These are phyloP conservation scores for Boletus reticuloceps DNA, from an alignment of 768 basidiomycete species.

Conservation along the genomic window DNA sequence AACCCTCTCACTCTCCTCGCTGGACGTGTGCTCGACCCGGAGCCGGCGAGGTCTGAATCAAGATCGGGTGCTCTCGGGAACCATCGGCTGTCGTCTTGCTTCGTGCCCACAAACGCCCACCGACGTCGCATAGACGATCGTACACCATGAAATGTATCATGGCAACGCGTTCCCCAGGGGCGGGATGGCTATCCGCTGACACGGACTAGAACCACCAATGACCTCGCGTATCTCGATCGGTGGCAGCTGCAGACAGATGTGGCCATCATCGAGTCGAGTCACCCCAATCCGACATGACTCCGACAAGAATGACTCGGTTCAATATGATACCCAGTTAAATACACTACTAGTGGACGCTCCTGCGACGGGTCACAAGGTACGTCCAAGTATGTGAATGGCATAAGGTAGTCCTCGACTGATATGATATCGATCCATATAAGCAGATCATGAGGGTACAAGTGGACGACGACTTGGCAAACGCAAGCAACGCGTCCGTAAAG, in stretches of 20 bases:
- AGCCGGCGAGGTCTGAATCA: neutral
- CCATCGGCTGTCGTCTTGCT: neutral
- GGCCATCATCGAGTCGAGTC: constrained; percentile 1
- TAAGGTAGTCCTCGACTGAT: constrained; percentile 16
- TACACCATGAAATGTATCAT: no score
- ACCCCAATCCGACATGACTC: constrained; percentile 2
- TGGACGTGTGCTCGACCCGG: no score
- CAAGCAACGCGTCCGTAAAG: neutral
- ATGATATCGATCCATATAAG: constrained; percentile 17
- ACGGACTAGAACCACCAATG: no score
- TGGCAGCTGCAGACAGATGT: neutral
- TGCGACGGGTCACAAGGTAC: constrained; percentile 16
- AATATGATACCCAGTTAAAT: constrained; percentile 7
- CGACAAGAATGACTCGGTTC: neutral
- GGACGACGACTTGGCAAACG: neutral
- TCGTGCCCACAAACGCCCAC: no score
- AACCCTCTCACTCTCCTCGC: no score
- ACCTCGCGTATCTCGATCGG: neutral
- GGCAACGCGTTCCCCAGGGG: no score
- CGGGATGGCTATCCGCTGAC: no score
- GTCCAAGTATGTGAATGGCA: constrained; percentile 5
- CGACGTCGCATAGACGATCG: no score
- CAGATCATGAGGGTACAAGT: neutral
- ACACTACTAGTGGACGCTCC: constrained; percentile 9
- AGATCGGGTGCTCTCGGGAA: neutral